Evolutionary conservation across 2,329 filamentous ascomycete genomes (phyloP), one percentile per base, ranked within the genome.

Genomic region (Curvularia sp.): DNA sequence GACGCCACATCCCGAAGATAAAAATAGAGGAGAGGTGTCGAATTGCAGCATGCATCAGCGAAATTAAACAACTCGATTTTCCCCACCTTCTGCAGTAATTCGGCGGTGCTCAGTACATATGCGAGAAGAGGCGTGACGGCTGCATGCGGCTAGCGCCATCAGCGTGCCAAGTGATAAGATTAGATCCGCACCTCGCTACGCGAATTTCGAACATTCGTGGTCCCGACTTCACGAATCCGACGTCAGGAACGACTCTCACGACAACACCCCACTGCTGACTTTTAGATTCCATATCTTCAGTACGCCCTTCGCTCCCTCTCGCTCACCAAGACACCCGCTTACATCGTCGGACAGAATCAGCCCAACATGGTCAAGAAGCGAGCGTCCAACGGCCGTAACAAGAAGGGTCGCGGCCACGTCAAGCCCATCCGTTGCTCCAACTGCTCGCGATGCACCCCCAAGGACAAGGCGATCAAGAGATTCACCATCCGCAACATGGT

Each of bases 401-500:
- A 97, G 93, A 97, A 97, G 85, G 94, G 95, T 83, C 92, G 95
- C 83, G 95, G 95, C 86, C 94, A 98, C 88, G 93, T 96, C 85
- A 99, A 99, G 89, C 96, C 95, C 80, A 97, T 99, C 86, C 91
- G 88, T 81, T 95, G 85, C 90, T 92, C 86, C 85, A 92, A 89
- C 88, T 95, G 85, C 89, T 92, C 85, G 75, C 85, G 79, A 81
- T 89, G 80, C 82, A 96, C 91, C 63, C 93, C 93, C 82, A 99
- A 99, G 90, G 95, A 99, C 81, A 99, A 99, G 92, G 95, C 96
- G 75, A 98, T 99, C 89, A 99, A 99, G 93, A 89, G 95, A 85
- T 99, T 99, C 88, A 99, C 95, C 85, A 91, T 99, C 88, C 91
- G 95, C 83, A 98, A 99, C 91, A 99, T 99, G 95, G 95, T 99